A percentile compares a stretch with the other conserved stretches of the same genome.
Evolutionary conservation across 495 filamentous ascomycete species (phyloP).

Genomic region (Pseudomonodictys pantanalensis): DNA sequence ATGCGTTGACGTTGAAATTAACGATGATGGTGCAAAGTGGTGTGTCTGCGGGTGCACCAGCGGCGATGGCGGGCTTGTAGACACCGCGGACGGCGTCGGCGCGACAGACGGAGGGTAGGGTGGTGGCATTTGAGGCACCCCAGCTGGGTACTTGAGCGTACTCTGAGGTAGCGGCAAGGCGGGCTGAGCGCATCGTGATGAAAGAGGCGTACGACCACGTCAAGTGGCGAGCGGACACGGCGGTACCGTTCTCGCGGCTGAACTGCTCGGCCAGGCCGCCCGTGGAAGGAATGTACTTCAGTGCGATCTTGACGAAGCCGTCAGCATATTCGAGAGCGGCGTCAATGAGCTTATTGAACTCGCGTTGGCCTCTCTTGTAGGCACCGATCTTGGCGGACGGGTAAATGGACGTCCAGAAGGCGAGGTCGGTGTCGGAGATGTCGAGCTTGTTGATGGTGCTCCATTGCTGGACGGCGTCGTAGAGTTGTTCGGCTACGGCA

Average conservation of each 20-base stretch:
- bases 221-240: constrained; percentile 57
- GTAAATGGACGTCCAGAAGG: constrained; percentile 57
- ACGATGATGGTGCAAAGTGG: constrained; percentile 38
- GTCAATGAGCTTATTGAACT: constrained; percentile 51
- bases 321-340: constrained; percentile 61
- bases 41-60: constrained; percentile 56
- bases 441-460: constrained; percentile 49
- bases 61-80: constrained; percentile 55
- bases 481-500: constrained; percentile 64
- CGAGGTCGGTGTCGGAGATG: constrained; percentile 50
- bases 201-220: constrained; percentile 73
- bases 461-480: constrained; percentile 63
- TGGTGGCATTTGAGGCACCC: constrained; percentile 51
- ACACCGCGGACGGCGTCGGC: constrained; percentile 54
- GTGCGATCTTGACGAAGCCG: constrained; percentile 55
- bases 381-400: constrained; percentile 50
- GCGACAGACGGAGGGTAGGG: constrained; percentile 55
- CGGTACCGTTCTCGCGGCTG: constrained; percentile 49
- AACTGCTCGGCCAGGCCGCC: constrained; percentile 63
- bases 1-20: constrained; percentile 57
- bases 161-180: constrained; percentile 47
- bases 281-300: constrained; percentile 47
- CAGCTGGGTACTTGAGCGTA: constrained; percentile 44
- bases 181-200: constrained; percentile 54
- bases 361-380: constrained; percentile 49